Conservation (phyloP, 306 rosid genomes). For the Cicer bijugum region DNA sequence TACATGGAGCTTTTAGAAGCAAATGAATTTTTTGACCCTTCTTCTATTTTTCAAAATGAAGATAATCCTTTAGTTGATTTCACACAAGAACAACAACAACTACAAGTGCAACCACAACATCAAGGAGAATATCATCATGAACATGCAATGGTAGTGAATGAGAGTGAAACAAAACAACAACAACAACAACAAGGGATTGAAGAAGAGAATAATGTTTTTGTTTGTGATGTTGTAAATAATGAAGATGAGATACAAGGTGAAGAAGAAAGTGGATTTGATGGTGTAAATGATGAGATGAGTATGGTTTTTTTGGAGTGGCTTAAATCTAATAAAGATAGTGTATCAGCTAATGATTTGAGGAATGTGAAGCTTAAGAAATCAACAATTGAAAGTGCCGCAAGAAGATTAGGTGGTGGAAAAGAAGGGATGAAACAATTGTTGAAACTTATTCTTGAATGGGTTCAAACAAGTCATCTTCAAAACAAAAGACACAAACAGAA, state of each 20-base stretch:
- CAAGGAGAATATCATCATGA: conserved; percentile 5
- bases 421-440: conserved; percentile 90
- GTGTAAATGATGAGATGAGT: conserved; percentile 67
- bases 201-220: conserved; percentile 30
- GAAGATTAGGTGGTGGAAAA: conserved; percentile 86
- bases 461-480: conserved; percentile 84
- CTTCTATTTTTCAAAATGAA: conserved; percentile 60
- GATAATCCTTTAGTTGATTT: conserved; percentile 54
- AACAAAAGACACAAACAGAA: conserved; percentile 53
- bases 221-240: background rate
- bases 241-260: conserved; percentile 40
- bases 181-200: conserved; percentile 26
- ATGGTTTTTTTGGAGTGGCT: conserved; percentile 93
- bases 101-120: conserved; percentile 11
- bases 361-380: conserved; percentile 80
- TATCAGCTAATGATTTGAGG: conserved; percentile 87
- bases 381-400: conserved; percentile 81
- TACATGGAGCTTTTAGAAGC: conserved; percentile 75
- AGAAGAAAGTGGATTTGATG: conserved; percentile 35
- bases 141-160: conserved; percentile 31
- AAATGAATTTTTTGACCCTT: conserved; percentile 67
- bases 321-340: conserved; percentile 70
- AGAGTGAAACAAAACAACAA: background rate
- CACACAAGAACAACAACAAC: conserved; percentile 43
- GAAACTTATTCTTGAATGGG: conserved; percentile 95